phyloP scores from a whole-genome alignment of 352 stramenopile genomes.

The Globisporangium sylvaticum region DNA sequence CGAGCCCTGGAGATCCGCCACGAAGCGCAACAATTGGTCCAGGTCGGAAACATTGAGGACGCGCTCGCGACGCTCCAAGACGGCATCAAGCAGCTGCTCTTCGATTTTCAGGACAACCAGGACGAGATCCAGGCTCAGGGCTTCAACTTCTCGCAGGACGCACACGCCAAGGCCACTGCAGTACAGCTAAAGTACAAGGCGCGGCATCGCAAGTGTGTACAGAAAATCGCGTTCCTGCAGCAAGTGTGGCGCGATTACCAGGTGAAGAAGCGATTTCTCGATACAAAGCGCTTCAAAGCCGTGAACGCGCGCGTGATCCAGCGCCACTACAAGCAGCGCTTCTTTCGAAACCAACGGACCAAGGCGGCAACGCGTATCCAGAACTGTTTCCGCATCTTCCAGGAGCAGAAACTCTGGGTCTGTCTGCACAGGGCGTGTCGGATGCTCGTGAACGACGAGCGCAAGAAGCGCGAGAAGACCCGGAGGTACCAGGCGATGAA shows the following conservation, averaged over 20 bases:
- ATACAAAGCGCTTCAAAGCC: constrained; percentile 19
- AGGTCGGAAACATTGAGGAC: constrained; percentile 25
- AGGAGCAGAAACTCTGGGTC: constrained; percentile 33
- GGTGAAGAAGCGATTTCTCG: constrained; percentile 2
- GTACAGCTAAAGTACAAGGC: constrained; percentile 37
- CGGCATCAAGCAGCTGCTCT: constrained; percentile 42
- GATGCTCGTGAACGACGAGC: constrained; percentile 23
- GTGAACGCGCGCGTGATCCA: constrained; percentile 30
- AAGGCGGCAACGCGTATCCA: constrained; percentile 33
- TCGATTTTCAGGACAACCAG: constrained; percentile 34
- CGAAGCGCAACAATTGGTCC: constrained; percentile 17
- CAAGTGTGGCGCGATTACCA: constrained; percentile 32
- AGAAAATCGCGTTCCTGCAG: constrained; percentile 28
- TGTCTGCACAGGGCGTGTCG: constrained; percentile 30
- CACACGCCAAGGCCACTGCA: constrained; percentile 28
- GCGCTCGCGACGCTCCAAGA: constrained; percentile 40
- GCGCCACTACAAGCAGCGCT: constrained; percentile 26
- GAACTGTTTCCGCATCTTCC: constrained; percentile 37
- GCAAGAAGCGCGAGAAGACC: constrained; percentile 8
- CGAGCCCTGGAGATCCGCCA: constrained; percentile 21
- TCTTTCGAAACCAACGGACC: constrained; percentile 8
- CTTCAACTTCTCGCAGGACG: constrained; percentile 44
- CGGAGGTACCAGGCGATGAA: background rate
- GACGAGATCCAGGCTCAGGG: constrained; percentile 20
- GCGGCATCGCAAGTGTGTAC: constrained; percentile 26